These are phyloP conservation scores for Aspergillus biplanus DNA, from an alignment of 495 filamentous ascomycete genomes.

Conservation along the genomic window DNA sequence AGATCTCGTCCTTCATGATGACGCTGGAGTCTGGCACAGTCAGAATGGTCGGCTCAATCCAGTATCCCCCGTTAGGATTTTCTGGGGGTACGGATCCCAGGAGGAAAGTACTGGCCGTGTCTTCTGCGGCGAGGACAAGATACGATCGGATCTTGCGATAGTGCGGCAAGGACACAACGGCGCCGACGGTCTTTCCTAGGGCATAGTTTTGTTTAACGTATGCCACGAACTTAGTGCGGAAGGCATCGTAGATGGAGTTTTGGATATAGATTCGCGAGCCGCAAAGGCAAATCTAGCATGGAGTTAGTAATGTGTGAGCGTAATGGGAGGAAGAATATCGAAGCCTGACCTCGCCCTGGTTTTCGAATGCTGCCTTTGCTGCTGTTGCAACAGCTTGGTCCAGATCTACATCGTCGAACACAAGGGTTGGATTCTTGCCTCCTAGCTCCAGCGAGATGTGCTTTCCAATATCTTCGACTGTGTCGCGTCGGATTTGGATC, in stretches of 20 bases:
- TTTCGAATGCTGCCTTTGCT: slow-evolving; percentile 23
- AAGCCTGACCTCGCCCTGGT: slow-evolving; percentile 42
- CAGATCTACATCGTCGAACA: slow-evolving; percentile 42
- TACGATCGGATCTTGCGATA: slow-evolving; percentile 18
- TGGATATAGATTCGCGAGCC: slow-evolving; percentile 56
- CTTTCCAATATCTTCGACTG: slow-evolving; percentile 51
- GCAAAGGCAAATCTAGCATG: slow-evolving; percentile 43
- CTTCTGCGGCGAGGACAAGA: slow-evolving; percentile 19
- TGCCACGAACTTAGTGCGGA: slow-evolving; percentile 18
- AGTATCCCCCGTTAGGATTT: slow-evolving; percentile 37
- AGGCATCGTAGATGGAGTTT: slow-evolving; percentile 30
- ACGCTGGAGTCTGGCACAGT: slow-evolving; percentile 31
- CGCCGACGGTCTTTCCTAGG: slow-evolving; percentile 19
- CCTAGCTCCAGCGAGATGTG: slow-evolving; percentile 43
- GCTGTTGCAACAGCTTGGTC: slow-evolving; percentile 24
- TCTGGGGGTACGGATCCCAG: slow-evolving; percentile 19
- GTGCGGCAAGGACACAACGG: slow-evolving; percentile 23
- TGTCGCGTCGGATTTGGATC: slow-evolving; percentile 25
- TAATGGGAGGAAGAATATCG: too few species aligned
- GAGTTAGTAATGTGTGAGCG: neutral
- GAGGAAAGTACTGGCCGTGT: slow-evolving; percentile 17
- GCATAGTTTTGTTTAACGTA: slow-evolving; percentile 22
- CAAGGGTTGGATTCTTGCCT: slow-evolving; percentile 42
- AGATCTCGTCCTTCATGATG: slow-evolving; percentile 55
- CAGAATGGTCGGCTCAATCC: slow-evolving; percentile 50